Evolutionary conservation across 257 asterid species (phyloP).

Genomic region (Thymus quinquecostatus): DNA sequence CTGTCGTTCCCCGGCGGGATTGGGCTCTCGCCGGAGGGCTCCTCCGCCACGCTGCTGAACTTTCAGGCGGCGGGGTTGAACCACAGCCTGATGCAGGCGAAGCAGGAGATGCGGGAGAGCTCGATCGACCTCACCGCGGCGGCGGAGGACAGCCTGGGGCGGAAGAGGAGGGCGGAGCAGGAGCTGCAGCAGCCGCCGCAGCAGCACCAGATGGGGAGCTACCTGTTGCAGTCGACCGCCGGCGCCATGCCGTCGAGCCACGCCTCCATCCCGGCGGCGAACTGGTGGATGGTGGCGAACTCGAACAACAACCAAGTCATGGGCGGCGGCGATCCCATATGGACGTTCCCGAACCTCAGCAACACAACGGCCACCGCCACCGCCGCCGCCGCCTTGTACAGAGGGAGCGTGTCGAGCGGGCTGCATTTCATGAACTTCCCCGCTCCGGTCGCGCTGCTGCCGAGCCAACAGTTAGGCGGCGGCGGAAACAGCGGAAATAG

Average conservation of each 20-base stretch:
- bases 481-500: conserved; percentile 33
- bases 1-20: conserved; percentile 59
- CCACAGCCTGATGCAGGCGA: conserved; percentile 60
- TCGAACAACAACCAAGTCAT: conserved; percentile 59
- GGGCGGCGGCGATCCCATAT: conserved; percentile 76
- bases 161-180: conserved; percentile 71
- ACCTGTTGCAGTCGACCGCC: conserved; percentile 68
- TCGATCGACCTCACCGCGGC: conserved; percentile 51
- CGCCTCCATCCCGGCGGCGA: conserved; percentile 80
- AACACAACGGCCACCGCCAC: conserved; percentile 40
- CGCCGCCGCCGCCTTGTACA: conserved; percentile 67
- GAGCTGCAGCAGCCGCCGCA: conserved; percentile 49
- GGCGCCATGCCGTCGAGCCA: conserved; percentile 77
- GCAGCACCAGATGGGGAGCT: conserved; percentile 68
- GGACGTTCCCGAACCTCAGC: conserved; percentile 77
- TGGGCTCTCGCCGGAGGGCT: conserved; percentile 61
- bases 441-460: conserved; percentile 71
- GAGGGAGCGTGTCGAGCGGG: conserved; percentile 81
- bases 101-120: conserved; percentile 61
- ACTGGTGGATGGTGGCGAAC: conserved; percentile 93
- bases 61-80: conserved; percentile 58
- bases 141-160: conserved; percentile 50
- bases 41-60: conserved; percentile 62
- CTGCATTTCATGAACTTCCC: conserved; percentile 92
- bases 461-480: conserved; percentile 60